phyloP scores from a whole-genome alignment of 768 basidiomycete genomes.

The Rhodotorula graminis region DNA sequence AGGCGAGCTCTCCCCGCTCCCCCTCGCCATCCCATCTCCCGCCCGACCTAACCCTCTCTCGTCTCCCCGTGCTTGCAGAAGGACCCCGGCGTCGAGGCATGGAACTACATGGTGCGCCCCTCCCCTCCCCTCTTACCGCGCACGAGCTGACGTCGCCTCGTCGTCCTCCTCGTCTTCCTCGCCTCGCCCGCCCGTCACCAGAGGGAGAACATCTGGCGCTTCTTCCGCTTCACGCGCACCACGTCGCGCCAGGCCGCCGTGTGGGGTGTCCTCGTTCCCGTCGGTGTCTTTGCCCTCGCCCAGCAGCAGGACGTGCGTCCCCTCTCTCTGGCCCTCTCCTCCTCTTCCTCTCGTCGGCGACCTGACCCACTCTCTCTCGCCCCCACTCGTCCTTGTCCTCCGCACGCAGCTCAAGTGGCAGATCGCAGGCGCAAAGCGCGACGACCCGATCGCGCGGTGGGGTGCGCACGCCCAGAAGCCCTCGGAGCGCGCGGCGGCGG shows the following conservation, averaged over 20 bases:
- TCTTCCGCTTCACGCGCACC: slow-evolving; percentile 46
- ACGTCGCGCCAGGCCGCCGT: slow-evolving; percentile 44
- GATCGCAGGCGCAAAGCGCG: slow-evolving; percentile 18
- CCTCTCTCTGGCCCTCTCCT: not conserved
- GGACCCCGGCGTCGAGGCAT: slow-evolving; percentile 49
- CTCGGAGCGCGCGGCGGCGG: slow-evolving; percentile 15
- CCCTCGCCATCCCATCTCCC: no score
- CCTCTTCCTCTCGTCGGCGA: not conserved
- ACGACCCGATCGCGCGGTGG: slow-evolving; percentile 34
- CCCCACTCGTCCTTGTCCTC: not conserved
- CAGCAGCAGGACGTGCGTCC: slow-evolving; percentile 29
- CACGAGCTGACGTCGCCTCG: not conserved
- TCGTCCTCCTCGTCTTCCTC: no score
- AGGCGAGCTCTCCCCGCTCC: slow-evolving; percentile 11
- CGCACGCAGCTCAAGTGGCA: slow-evolving; percentile 39
- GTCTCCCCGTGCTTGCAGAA: slow-evolving; percentile 28
- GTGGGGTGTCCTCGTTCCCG: slow-evolving; percentile 44
- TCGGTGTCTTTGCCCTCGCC: slow-evolving; percentile 41
- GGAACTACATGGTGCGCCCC: slow-evolving; percentile 46
- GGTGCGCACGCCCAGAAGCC: slow-evolving; percentile 17
- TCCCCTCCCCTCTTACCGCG: not conserved
- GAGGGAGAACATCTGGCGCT: slow-evolving; percentile 49
- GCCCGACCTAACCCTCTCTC: not conserved
- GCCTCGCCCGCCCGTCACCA: slow-evolving; percentile 11
- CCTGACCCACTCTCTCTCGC: not conserved